Percentiles rank a stretch among this genome's conserved stretches.
Conservation (phyloP, 345 rosid species). For the Citrus sp. region DNA sequence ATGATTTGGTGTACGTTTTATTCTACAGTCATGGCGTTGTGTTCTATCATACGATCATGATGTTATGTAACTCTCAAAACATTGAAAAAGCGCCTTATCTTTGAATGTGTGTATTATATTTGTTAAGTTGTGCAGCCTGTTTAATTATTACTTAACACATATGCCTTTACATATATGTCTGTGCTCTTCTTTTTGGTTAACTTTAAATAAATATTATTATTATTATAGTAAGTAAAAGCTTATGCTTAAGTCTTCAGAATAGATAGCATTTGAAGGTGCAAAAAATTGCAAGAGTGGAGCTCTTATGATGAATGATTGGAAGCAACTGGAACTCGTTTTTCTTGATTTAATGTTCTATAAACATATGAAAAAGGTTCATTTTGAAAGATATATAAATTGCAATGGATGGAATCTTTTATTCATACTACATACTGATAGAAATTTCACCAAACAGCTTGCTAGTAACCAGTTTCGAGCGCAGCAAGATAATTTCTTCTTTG, state of each 20-base stretch:
- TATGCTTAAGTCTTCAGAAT: neutral
- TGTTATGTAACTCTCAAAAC: neutral
- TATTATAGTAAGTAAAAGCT: neutral
- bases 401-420: neutral
- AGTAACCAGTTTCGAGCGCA: neutral
- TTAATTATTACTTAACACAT: neutral
- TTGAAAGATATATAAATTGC: neutral
- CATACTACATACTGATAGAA: neutral
- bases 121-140: neutral
- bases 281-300: neutral
- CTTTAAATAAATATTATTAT: neutral
- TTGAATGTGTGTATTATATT: neutral
- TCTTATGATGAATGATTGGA: neutral
- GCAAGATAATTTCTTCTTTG: neutral
- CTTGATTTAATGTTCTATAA: neutral
- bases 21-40: neutral
- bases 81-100: neutral
- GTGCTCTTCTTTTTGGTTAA: neutral
- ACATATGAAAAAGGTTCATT: neutral
- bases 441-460: neutral
- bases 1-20: neutral
- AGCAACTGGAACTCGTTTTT: neutral
- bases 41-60: neutral
- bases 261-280: neutral
- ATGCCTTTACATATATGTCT: too few relatives aligned